Evolutionary conservation across 352 stramenopile species (phyloP), one percentile per base, ranked within the genome.

Genomic region (Globisporangium lucens): DNA sequence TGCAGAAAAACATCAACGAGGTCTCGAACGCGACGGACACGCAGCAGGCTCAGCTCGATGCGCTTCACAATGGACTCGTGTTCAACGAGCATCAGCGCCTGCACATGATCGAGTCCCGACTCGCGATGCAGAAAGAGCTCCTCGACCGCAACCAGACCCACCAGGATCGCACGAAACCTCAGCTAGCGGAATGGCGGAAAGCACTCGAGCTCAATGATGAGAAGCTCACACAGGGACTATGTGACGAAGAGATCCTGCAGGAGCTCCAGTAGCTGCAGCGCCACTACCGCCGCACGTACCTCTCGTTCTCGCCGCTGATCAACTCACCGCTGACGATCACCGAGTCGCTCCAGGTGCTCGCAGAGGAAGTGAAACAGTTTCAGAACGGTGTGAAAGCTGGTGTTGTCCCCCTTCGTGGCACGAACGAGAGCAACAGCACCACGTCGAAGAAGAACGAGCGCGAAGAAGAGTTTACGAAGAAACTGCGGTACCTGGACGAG

Each of bases 51-150:
- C 83, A 90, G 59, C 67, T 90, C 17, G 79, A 90, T 64, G 68
- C 75, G 1, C 58, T 90, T 24, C 79, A 76, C 41, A 86, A 83
- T n/a, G 80, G 72, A 17, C 56, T 76, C 12, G 68, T 81, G 8
- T 89, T 85, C 53, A 81, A 82, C 30, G 74, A 91, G 27, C 77
- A 82, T 53, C 66, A 89, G 56, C 77, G 89, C 43, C 55, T 90
- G 30, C 73, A 83, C 33, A 65, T 86, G 55, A 68, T 94, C 53
- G 87, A 92, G 35, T 57, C 73, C 4, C 71, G 81, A 4, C 67
- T 91, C 38, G 74, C 74, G 4, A 80, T 89, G 63, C 80, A 92
- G 49, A 93, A 94, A 56, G 83, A 93, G 51, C 58, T 89, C 10
- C 66, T 94, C 9, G 69, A 83, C 24, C 78, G 81, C 24, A 91